These are phyloP conservation scores for Fusarium udum DNA, from an alignment of 2,329 filamentous ascomycete species.

Conservation along the genomic window DNA sequence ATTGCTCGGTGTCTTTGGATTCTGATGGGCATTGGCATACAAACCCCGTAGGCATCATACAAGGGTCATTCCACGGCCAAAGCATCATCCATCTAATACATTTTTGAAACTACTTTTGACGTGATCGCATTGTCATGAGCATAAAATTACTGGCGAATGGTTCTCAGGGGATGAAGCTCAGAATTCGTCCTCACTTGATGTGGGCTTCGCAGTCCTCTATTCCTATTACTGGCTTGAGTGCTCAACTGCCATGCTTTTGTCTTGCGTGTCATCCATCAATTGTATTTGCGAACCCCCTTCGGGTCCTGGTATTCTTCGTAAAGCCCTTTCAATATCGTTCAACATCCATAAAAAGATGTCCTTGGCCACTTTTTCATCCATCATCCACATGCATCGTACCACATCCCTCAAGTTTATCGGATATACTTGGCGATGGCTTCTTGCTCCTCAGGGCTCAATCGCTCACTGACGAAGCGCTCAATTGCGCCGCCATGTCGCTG, in stretches of 20 bases:
- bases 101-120: not conserved
- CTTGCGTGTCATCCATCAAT: slow-evolving; percentile 4
- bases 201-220: slow-evolving; percentile 2
- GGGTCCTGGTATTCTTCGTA: slow-evolving; percentile 31
- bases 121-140: not conserved
- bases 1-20: slow-evolving; percentile 27
- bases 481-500: slow-evolving; percentile 76
- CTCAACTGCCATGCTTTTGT: not conserved
- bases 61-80: not conserved
- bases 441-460: slow-evolving; percentile 71
- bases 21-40: slow-evolving; percentile 6
- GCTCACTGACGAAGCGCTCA: slow-evolving; percentile 74
- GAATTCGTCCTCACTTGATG: not conserved
- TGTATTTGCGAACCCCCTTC: slow-evolving; percentile 9
- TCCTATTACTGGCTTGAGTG: not conserved
- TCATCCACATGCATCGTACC: not conserved
- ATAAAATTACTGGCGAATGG: not conserved
- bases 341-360: not conserved
- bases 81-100: not conserved
- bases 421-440: slow-evolving; percentile 63
- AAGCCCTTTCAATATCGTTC: not conserved
- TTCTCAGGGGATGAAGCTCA: not conserved
- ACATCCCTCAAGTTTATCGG: slow-evolving; percentile 40
- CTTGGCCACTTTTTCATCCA: slow-evolving; percentile 4
- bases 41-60: not conserved